A percentile compares a stretch with the other conserved stretches of the same genome.
phyloP scores from a whole-genome alignment of 306 rosid genomes.

The Hippophae rhamnoides region DNA sequence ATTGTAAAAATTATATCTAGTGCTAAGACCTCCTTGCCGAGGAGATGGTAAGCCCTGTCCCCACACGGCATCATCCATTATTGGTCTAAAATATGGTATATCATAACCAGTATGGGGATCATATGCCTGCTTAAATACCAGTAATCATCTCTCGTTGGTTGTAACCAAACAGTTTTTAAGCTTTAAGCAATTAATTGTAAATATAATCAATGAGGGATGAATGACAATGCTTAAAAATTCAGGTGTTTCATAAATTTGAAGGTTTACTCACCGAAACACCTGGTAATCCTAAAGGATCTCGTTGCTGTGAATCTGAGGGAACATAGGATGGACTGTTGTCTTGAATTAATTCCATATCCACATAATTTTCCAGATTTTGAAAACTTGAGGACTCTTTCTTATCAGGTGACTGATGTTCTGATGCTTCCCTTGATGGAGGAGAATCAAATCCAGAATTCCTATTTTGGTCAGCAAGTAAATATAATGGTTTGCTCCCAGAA shows the following conservation, averaged over 20 bases:
- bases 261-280: conserved; percentile 69
- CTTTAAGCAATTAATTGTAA: neutral
- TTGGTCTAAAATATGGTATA: conserved; percentile 74
- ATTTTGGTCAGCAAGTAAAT: conserved; percentile 44
- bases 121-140: conserved; percentile 57
- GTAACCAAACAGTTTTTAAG: neutral
- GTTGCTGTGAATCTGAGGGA: conserved; percentile 59
- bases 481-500: conserved; percentile 47
- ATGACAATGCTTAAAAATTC: neutral
- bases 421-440: conserved; percentile 42
- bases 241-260: conserved; percentile 3
- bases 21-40: conserved; percentile 49
- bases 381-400: conserved; percentile 54
- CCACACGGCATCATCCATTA: conserved; percentile 58
- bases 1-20: no score
- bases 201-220: no score
- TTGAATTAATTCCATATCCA: conserved; percentile 55
- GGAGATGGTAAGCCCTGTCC: conserved; percentile 56
- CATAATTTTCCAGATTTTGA: conserved; percentile 53
- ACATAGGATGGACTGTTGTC: conserved; percentile 56
- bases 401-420: conserved; percentile 61
- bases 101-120: conserved; percentile 75
- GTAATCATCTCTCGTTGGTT: conserved; percentile 5
- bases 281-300: conserved; percentile 64
- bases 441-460: conserved; percentile 51